These are phyloP conservation scores for Bassia scoparia DNA, from an alignment of 148 eudicot genomes.

Conservation along the genomic window DNA sequence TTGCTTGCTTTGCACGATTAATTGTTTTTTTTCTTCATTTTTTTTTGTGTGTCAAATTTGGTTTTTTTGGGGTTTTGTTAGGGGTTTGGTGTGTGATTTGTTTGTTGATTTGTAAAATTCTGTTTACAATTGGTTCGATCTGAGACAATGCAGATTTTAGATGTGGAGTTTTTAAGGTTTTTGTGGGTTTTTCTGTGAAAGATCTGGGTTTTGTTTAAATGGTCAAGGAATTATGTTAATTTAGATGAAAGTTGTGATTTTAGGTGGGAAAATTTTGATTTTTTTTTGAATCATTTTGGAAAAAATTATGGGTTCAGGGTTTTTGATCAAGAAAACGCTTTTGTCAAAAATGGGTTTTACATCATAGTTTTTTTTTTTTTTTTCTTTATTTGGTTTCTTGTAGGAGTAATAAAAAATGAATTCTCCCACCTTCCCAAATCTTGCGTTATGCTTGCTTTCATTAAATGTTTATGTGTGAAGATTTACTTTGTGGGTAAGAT, in stretches of 20 bases:
- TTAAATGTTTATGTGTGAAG: neutral
- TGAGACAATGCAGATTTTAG: slow-evolving; percentile 18
- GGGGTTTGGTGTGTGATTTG: slow-evolving; percentile 16
- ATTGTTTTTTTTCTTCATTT: neutral
- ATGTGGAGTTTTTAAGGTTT: neutral
- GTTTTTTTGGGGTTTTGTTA: neutral
- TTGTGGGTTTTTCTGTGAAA: slow-evolving; percentile 1
- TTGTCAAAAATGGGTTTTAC: neutral
- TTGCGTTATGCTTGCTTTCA: neutral
- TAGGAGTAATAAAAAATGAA: neutral
- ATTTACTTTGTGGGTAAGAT: neutral
- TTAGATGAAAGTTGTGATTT: neutral
- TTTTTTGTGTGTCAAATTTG: neutral
- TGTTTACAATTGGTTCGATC: slow-evolving; percentile 29
- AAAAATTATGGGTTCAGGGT: slow-evolving; percentile 19
- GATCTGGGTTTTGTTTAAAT: slow-evolving; percentile 14
- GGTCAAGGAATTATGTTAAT: neutral
- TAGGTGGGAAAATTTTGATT: neutral
- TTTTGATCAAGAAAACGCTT: slow-evolving; percentile 15
- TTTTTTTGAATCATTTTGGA: neutral
- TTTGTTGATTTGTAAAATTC: slow-evolving; percentile 12
- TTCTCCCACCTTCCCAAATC: neutral
- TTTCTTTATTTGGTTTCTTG: slow-evolving; percentile 11
- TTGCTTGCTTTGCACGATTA: slow-evolving; percentile 7
- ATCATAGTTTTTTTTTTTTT: too few species aligned